Percentiles rank a stretch among this genome's conserved stretches.
phyloP scores from a whole-genome alignment of 2,329 filamentous ascomycete genomes.

The Cryphonectria parasitica region DNA sequence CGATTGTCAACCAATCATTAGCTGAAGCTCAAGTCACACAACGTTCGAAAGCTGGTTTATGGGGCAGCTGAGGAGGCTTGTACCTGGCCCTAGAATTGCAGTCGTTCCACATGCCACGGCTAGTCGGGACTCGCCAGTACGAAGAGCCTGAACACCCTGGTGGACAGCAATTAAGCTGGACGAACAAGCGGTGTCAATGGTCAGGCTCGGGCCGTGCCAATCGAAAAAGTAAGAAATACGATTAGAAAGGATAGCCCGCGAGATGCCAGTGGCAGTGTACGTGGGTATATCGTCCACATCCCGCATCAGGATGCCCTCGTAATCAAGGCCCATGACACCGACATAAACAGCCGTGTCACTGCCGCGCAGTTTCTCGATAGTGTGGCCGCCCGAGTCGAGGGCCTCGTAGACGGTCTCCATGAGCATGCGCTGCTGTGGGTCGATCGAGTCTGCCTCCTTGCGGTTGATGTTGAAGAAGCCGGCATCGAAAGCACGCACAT shows the following conservation, averaged over 20 bases:
- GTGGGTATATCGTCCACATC: neutral
- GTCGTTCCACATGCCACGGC: slow-evolving; percentile 41
- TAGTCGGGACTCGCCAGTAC: slow-evolving; percentile 36
- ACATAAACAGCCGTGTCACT: slow-evolving; percentile 44
- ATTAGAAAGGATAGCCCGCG: slow-evolving; percentile 39
- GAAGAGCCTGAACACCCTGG: slow-evolving; percentile 41
- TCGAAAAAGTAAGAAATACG: slow-evolving; percentile 47
- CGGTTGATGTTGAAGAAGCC: slow-evolving; percentile 44
- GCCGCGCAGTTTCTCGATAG: slow-evolving; percentile 37
- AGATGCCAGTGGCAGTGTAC: neutral
- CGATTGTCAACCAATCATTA: neutral
- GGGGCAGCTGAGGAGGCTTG: neutral
- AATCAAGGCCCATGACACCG: slow-evolving; percentile 43
- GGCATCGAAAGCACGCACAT: slow-evolving; percentile 25
- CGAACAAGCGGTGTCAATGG: slow-evolving; percentile 50
- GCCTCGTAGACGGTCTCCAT: slow-evolving; percentile 44
- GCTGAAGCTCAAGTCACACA: neutral
- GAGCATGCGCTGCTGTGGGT: slow-evolving; percentile 41
- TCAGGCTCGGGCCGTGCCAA: slow-evolving; percentile 44
- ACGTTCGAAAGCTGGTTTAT: neutral
- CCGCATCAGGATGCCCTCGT: slow-evolving; percentile 37
- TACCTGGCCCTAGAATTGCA: neutral
- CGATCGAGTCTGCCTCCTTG: slow-evolving; percentile 42
- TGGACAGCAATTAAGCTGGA: slow-evolving; percentile 45
- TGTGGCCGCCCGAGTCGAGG: slow-evolving; percentile 41